Conservation (phyloP, 345 rosid genomes). For the Boechera divaricarpa region DNA sequence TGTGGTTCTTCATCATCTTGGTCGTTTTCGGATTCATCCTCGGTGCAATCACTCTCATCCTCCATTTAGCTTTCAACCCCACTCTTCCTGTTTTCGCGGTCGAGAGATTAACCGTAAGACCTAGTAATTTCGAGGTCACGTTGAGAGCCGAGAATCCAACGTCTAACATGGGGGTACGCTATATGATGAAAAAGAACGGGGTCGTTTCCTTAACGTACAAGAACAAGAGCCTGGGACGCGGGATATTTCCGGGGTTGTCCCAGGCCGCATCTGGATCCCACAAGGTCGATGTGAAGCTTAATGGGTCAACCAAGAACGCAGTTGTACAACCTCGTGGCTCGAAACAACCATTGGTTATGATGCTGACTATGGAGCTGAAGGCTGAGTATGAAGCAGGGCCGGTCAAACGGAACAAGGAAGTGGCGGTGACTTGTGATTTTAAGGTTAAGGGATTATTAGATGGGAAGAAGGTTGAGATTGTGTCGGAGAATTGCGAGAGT, state of each 20-base stretch:
- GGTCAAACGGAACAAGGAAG: slow-evolving; percentile 45
- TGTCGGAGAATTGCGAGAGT: slow-evolving; percentile 56
- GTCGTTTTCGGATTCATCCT: slow-evolving; percentile 25
- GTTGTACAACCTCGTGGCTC: slow-evolving; percentile 39
- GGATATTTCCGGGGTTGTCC: slow-evolving; percentile 44
- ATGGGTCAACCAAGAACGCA: slow-evolving; percentile 31
- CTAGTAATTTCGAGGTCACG: slow-evolving; percentile 25
- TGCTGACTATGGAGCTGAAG: slow-evolving; percentile 41
- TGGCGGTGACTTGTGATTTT: slow-evolving; percentile 56
- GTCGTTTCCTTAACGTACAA: slow-evolving; percentile 45
- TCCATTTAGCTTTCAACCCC: slow-evolving; percentile 30
- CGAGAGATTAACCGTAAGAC: slow-evolving; percentile 21
- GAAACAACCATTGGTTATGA: slow-evolving; percentile 31
- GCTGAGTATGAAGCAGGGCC: slow-evolving; percentile 39
- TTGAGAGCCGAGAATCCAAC: slow-evolving; percentile 53
- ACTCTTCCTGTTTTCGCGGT: slow-evolving; percentile 25
- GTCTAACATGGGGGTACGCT: slow-evolving; percentile 42
- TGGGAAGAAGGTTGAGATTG: slow-evolving; percentile 45
- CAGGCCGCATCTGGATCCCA: slow-evolving; percentile 37
- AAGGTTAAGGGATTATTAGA: slow-evolving; percentile 51
- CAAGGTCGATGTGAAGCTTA: slow-evolving; percentile 26
- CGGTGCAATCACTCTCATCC: slow-evolving; percentile 26
- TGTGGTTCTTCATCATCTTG: slow-evolving; percentile 42
- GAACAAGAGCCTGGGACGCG: slow-evolving; percentile 49
- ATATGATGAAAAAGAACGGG: slow-evolving; percentile 32